phyloP scores from a whole-genome alignment of 768 basidiomycete species.

The Boletus bicolor region DNA sequence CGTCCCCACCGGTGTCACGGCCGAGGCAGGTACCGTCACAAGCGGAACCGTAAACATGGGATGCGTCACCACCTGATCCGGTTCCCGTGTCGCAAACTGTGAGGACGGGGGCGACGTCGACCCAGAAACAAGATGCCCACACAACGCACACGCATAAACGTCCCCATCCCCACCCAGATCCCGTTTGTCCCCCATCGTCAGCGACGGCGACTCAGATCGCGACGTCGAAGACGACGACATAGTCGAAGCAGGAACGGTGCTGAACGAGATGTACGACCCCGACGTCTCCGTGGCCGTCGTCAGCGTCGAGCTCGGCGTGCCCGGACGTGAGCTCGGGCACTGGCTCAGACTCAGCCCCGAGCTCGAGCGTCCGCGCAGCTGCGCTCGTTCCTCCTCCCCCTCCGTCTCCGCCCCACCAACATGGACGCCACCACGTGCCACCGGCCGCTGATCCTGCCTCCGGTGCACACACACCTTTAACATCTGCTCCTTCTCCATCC shows the following conservation, averaged over 20 bases:
- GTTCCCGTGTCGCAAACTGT: neutral
- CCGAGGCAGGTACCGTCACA: slow-evolving; percentile 19
- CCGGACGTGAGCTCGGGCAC: slow-evolving; percentile 14
- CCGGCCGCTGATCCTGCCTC: slow-evolving; percentile 7
- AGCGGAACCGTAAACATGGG: slow-evolving; percentile 32
- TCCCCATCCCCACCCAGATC: neutral
- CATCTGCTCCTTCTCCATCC: neutral
- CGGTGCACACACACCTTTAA: slow-evolving; percentile 1
- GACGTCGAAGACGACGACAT: slow-evolving; percentile 14
- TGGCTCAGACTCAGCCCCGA: neutral
- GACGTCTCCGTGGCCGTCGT: slow-evolving; percentile 18
- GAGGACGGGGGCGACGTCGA: neutral
- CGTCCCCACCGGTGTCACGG: neutral
- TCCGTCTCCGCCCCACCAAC: neutral
- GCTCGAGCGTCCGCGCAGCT: neutral
- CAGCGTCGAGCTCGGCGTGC: slow-evolving; percentile 17
- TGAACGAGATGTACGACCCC: slow-evolving; percentile 22
- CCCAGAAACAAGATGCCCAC: slow-evolving; percentile 15
- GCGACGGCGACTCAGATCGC: slow-evolving; percentile 16
- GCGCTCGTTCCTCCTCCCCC: slow-evolving; percentile 9
- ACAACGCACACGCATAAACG: slow-evolving; percentile 10
- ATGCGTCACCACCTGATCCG: slow-evolving; percentile 8
- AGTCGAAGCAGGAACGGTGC: slow-evolving; percentile 18
- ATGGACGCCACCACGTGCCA: neutral
- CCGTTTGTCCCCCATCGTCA: neutral